Evolutionary conservation across 441 rosid species (phyloP).

Genomic region (Biscutella auriculata): DNA sequence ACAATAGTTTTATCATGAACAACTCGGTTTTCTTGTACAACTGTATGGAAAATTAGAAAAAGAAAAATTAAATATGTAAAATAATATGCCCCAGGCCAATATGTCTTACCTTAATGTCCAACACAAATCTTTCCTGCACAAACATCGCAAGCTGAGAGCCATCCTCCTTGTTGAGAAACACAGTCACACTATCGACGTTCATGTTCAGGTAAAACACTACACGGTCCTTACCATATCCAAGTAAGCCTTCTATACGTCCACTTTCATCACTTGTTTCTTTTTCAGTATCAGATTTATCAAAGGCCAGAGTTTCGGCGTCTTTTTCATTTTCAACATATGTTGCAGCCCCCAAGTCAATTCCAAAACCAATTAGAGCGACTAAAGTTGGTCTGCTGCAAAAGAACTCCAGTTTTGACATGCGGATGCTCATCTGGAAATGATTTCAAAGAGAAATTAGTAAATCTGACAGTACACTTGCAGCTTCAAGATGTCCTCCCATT

Average conservation of each 20-base stretch:
- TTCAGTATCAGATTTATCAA: slow-evolving; percentile 35
- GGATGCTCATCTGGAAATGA: slow-evolving; percentile 76
- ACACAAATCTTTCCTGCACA: slow-evolving; percentile 84
- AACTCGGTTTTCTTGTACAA: slow-evolving; percentile 7
- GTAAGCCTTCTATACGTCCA: slow-evolving; percentile 73
- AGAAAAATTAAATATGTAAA: slow-evolving; percentile 5
- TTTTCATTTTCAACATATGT: slow-evolving; percentile 24
- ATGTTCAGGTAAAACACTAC: slow-evolving; percentile 80
- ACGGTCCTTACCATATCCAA: slow-evolving; percentile 95
- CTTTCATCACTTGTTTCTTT: slow-evolving; percentile 65
- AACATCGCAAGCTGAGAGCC: slow-evolving; percentile 94
- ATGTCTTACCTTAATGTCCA: slow-evolving; percentile 76
- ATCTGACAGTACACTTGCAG: slow-evolving; percentile 5
- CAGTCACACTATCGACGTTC: slow-evolving; percentile 86
- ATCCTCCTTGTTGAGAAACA: slow-evolving; percentile 95
- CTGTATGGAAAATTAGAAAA: not conserved
- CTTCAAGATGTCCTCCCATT: slow-evolving; percentile 7
- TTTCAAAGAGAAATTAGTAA: slow-evolving; percentile 25
- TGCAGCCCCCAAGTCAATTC: slow-evolving; percentile 58
- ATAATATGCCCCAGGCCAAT: slow-evolving; percentile 4
- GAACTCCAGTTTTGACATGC: slow-evolving; percentile 93
- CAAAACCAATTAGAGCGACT: slow-evolving; percentile 91
- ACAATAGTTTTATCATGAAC: slow-evolving; percentile 1
- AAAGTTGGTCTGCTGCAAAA: slow-evolving; percentile 94
- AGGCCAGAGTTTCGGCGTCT: slow-evolving; percentile 26